phyloP scores from a whole-genome alignment of 1,284 basidiomycete species.

The Papiliotrema laurentii region DNA sequence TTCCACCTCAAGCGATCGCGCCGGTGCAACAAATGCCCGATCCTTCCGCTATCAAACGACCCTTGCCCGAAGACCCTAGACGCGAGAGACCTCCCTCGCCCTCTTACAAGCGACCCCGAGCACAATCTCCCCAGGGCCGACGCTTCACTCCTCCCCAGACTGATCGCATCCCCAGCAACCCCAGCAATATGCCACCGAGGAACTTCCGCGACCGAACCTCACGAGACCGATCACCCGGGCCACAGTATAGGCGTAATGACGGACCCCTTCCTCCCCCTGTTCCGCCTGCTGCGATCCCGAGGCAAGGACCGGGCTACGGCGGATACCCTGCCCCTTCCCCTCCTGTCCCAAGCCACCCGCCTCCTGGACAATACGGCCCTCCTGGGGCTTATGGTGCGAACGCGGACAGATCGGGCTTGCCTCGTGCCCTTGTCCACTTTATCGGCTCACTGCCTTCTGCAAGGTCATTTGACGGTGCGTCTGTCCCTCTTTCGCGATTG shows the following conservation, averaged over 20 bases:
- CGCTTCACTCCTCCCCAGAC: background rate
- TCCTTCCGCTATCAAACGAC: constrained; percentile 7
- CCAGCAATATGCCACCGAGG: background rate
- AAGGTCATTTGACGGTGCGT: constrained; percentile 72
- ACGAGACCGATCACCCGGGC: background rate
- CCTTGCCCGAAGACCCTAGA: constrained; percentile 5
- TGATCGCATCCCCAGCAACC: background rate
- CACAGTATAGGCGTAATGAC: background rate
- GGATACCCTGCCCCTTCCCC: background rate
- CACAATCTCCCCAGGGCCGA: background rate
- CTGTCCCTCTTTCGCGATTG: constrained; percentile 8
- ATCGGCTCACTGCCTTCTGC: constrained; percentile 69
- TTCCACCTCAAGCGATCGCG: constrained; percentile 13
- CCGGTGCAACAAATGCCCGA: background rate
- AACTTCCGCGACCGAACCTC: background rate
- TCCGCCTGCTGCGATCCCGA: background rate
- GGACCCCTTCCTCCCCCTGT: background rate
- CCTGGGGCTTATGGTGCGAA: constrained; percentile 1
- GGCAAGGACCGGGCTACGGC: background rate
- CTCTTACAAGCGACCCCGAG: constrained; percentile 1
- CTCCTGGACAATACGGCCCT: background rate
- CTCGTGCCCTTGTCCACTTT: constrained; percentile 73
- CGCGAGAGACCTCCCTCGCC: constrained; percentile 8
- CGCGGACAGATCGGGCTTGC: constrained; percentile 53
- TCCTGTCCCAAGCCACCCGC: background rate